Evolutionary conservation across 2,329 filamentous ascomycete genomes (phyloP).

Genomic region (Aspergillus sclerotialis): DNA sequence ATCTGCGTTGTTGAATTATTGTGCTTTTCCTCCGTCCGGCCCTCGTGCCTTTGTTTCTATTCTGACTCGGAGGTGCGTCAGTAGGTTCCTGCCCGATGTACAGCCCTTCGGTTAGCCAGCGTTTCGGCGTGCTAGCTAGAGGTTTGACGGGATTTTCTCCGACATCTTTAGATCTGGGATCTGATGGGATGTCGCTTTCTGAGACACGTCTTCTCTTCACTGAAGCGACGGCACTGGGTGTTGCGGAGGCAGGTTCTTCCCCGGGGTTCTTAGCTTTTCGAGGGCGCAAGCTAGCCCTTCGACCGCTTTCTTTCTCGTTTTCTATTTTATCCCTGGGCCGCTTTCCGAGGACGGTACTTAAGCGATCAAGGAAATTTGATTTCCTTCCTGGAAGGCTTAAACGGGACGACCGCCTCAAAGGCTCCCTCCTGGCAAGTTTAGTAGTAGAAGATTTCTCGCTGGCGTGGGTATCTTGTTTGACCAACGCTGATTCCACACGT

Average conservation of each 20-base stretch:
- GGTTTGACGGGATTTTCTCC: constrained; percentile 10
- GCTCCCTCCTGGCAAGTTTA: constrained; percentile 17
- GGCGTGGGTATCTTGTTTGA: constrained; percentile 17
- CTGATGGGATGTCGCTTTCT: constrained; percentile 23
- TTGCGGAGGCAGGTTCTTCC: constrained; percentile 13
- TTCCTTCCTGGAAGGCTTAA: constrained; percentile 36
- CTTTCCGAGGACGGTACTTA: constrained; percentile 52
- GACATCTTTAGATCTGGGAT: constrained; percentile 16
- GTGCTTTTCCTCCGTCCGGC: constrained; percentile 24
- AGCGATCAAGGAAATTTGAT: constrained; percentile 42
- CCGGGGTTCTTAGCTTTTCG: constrained; percentile 23
- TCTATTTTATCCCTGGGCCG: constrained; percentile 51
- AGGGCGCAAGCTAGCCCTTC: constrained; percentile 53
- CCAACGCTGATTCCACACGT: constrained; percentile 22
- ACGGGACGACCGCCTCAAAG: constrained; percentile 36
- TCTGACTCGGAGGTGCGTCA: constrained; percentile 43
- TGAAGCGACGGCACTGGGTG: constrained; percentile 23
- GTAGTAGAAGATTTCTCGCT: constrained; percentile 16
- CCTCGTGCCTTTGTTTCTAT: constrained; percentile 36
- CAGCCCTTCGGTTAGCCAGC: constrained; percentile 73
- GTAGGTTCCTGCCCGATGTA: constrained; percentile 71
- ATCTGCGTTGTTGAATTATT: constrained; percentile 27
- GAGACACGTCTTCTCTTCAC: constrained; percentile 39
- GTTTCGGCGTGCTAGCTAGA: constrained; percentile 50
- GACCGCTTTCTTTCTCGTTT: constrained; percentile 49